A percentile compares a stretch with the other conserved stretches of the same genome.
phyloP scores from a whole-genome alignment of 495 filamentous ascomycete genomes.

The Penicillium samsonianum region DNA sequence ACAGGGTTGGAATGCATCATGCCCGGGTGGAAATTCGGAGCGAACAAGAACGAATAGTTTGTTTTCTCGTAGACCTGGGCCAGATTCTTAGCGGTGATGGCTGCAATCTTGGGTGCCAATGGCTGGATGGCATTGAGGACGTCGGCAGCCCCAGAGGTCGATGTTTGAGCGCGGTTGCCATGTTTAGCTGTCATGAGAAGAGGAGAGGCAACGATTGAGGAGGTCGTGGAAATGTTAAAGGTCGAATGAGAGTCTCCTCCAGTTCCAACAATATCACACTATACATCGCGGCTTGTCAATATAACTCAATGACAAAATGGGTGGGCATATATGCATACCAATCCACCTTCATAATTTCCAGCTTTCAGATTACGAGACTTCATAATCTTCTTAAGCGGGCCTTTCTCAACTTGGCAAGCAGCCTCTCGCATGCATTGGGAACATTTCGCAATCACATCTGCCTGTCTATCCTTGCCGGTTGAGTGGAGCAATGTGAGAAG shows the following conservation, averaged over 20 bases:
- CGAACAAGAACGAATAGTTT: slow-evolving; percentile 96
- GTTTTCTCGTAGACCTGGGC: slow-evolving; percentile 66
- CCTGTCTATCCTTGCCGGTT: slow-evolving; percentile 72
- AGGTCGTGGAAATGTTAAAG: slow-evolving; percentile 95
- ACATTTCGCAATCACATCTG: slow-evolving; percentile 79
- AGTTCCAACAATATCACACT: slow-evolving; percentile 98
- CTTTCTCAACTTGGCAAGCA: slow-evolving; percentile 63
- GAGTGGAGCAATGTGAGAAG: slow-evolving; percentile 88
- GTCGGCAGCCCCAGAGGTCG: slow-evolving; percentile 92
- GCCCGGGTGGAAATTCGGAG: slow-evolving; percentile 92
- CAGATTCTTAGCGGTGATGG: slow-evolving; percentile 70
- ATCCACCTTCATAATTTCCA: slow-evolving; percentile 68
- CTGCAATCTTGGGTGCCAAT: slow-evolving; percentile 66
- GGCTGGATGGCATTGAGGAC: slow-evolving; percentile 73
- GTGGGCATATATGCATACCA: slow-evolving; percentile 50
- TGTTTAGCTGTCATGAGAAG: slow-evolving; percentile 86
- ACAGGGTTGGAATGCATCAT: slow-evolving; percentile 85
- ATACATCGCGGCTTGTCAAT: slow-evolving; percentile 12
- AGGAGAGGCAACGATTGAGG: slow-evolving; percentile 87
- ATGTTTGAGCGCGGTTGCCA: slow-evolving; percentile 94
- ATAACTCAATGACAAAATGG: not conserved
- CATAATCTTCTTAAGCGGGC: slow-evolving; percentile 59
- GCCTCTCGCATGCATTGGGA: slow-evolving; percentile 69
- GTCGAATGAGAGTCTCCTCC: slow-evolving; percentile 96
- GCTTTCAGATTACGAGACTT: slow-evolving; percentile 56